phyloP scores from a whole-genome alignment of 1,284 basidiomycete species.

The Malassezia yamatoensis region DNA sequence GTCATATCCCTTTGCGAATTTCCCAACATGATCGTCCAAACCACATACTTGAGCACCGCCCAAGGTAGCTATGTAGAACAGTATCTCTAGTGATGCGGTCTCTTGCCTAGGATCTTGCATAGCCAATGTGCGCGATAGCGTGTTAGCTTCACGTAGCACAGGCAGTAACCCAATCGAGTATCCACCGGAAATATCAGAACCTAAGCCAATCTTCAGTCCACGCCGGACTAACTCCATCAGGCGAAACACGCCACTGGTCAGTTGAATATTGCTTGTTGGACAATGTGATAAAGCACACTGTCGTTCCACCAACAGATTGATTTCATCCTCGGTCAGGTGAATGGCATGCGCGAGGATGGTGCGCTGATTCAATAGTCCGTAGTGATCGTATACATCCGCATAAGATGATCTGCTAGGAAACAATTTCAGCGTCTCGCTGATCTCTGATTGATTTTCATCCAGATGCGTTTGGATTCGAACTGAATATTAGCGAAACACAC shows the following conservation, averaged over 20 bases:
- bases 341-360: slow-evolving; percentile 86
- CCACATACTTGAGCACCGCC: slow-evolving; percentile 80
- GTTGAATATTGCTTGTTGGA: slow-evolving; percentile 75
- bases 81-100: slow-evolving; percentile 54
- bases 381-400: slow-evolving; percentile 64
- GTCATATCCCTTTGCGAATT: slow-evolving; percentile 67
- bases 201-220: slow-evolving; percentile 73
- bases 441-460: slow-evolving; percentile 71
- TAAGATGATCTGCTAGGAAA: slow-evolving; percentile 53
- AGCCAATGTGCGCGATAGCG: slow-evolving; percentile 65
- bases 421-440: slow-evolving; percentile 58
- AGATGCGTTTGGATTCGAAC: slow-evolving; percentile 86
- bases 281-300: slow-evolving; percentile 80
- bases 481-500: background rate
- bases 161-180: slow-evolving; percentile 71
- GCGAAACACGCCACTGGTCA: slow-evolving; percentile 70
- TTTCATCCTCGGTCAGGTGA: slow-evolving; percentile 63
- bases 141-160: slow-evolving; percentile 70
- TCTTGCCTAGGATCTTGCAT: slow-evolving; percentile 40
- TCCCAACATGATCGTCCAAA: slow-evolving; percentile 63
- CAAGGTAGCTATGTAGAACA: slow-evolving; percentile 80
- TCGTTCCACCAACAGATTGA: slow-evolving; percentile 60
- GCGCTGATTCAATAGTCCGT: slow-evolving; percentile 63
- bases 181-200: slow-evolving; percentile 85
- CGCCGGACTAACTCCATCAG: slow-evolving; percentile 68